A percentile compares a stretch with the other conserved stretches of the same genome.
Evolutionary conservation across 768 basidiomycete genomes (phyloP).

Genomic region (Kwoniella sp.): DNA sequence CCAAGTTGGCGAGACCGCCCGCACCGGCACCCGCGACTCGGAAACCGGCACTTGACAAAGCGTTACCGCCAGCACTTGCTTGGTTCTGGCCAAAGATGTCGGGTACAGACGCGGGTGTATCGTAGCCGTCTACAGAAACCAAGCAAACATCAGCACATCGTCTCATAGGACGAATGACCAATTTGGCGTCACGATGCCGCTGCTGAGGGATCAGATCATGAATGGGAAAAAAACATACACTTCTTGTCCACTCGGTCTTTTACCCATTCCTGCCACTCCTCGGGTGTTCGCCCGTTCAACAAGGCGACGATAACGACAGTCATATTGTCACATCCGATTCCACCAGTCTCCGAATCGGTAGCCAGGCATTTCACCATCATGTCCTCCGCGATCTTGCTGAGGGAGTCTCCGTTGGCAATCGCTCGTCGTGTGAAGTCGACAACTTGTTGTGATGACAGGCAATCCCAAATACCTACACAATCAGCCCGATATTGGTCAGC

Average conservation of each 20-base stretch:
- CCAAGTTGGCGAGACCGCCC: constrained; percentile 61
- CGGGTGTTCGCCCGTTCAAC: constrained; percentile 80
- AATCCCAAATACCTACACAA: constrained; percentile 91
- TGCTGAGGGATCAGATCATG: background rate
- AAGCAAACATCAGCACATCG: background rate
- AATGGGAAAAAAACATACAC: constrained; percentile 12
- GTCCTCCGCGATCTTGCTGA: constrained; percentile 81
- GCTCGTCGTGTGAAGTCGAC: constrained; percentile 83
- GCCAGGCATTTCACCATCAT: constrained; percentile 93
- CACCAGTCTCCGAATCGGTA: constrained; percentile 86
- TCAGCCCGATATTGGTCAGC: background rate
- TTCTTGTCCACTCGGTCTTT: constrained; percentile 74
- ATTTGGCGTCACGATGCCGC: no score
- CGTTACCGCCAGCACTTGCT: constrained; percentile 18
- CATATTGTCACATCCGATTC: constrained; percentile 99
- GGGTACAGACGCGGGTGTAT: constrained; percentile 74
- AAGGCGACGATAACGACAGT: constrained; percentile 88
- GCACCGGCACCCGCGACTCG: constrained; percentile 55
- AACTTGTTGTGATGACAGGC: constrained; percentile 87
- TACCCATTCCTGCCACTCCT: constrained; percentile 91
- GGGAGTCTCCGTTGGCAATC: constrained; percentile 74
- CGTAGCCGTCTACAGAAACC: constrained; percentile 64
- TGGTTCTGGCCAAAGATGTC: constrained; percentile 61
- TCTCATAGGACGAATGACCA: no score
- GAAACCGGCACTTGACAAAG: constrained; percentile 46